phyloP scores from a whole-genome alignment of 2,329 filamentous ascomycete species.

The Colletotrichum abscissum region DNA sequence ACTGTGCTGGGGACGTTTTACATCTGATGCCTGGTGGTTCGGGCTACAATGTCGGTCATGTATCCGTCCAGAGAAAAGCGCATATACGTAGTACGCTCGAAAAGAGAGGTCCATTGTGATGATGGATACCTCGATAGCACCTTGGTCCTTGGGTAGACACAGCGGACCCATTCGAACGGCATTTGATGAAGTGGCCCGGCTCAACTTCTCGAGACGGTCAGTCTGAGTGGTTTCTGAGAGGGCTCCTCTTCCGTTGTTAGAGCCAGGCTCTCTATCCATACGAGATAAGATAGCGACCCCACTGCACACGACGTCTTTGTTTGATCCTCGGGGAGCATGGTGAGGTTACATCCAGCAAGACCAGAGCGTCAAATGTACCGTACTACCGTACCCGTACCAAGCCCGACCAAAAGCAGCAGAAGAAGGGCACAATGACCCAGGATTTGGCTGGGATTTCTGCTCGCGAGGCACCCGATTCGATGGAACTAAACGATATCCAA shows the following conservation, averaged over 20 bases:
- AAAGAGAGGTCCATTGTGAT: no score
- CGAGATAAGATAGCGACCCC: neutral
- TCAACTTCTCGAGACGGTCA: slow-evolving; percentile 1
- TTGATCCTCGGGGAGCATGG: slow-evolving; percentile 14
- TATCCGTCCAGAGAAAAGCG: neutral
- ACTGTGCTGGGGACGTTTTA: neutral
- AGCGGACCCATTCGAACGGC: neutral
- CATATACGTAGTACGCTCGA: neutral
- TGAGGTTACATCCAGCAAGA: slow-evolving; percentile 11
- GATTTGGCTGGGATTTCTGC: neutral
- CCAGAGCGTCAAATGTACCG: neutral
- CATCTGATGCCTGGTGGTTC: neutral
- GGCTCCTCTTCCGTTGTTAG: neutral
- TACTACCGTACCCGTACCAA: neutral
- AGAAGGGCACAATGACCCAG: neutral
- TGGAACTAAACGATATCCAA: neutral
- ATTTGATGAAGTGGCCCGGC: slow-evolving; percentile 7
- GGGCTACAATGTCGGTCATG: slow-evolving; percentile 1
- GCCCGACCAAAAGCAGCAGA: neutral
- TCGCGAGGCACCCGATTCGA: slow-evolving; percentile 19
- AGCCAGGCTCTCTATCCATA: neutral
- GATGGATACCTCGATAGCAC: neutral
- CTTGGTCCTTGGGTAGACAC: neutral
- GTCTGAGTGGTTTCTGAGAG: neutral
- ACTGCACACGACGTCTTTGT: neutral